These are phyloP conservation scores for Crataegus laevigata DNA, from an alignment of 306 rosid genomes.

Conservation along the genomic window DNA sequence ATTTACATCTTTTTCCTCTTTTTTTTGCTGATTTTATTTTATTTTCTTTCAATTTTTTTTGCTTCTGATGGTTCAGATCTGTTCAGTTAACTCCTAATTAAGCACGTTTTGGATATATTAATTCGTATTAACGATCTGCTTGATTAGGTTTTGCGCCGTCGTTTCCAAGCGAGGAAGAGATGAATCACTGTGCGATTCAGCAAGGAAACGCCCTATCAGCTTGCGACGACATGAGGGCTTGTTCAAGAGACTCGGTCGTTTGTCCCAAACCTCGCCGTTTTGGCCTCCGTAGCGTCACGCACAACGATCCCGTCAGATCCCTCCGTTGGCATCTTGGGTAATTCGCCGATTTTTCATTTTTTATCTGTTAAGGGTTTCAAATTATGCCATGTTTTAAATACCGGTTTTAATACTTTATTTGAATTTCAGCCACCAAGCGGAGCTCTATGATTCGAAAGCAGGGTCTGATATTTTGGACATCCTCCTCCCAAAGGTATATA, in stretches of 20 bases:
- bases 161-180: conserved; percentile 10
- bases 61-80: neutral
- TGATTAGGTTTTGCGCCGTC: conserved; percentile 20
- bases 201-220: conserved; percentile 53
- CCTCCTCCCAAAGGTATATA: conserved; percentile 60
- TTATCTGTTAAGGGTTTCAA: neutral
- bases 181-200: conserved; percentile 64
- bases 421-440: conserved; percentile 59
- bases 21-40: neutral
- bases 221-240: conserved; percentile 45
- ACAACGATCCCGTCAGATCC: conserved; percentile 45
- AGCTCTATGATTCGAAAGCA: conserved; percentile 48
- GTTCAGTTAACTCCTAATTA: neutral
- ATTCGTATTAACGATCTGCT: neutral
- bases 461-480: conserved; percentile 56
- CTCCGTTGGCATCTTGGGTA: conserved; percentile 68
- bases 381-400: neutral
- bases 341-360: neutral
- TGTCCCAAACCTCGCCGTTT: conserved; percentile 95
- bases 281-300: conserved; percentile 38
- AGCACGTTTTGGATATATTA: neutral
- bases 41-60: neutral
- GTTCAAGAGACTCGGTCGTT: conserved; percentile 37
- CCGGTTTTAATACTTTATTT: neutral
- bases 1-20: neutral